Evolutionary conservation across 2,329 filamentous ascomycete species (phyloP), one percentile per base, ranked within the genome.

Genomic region (Cercospora beticola): DNA sequence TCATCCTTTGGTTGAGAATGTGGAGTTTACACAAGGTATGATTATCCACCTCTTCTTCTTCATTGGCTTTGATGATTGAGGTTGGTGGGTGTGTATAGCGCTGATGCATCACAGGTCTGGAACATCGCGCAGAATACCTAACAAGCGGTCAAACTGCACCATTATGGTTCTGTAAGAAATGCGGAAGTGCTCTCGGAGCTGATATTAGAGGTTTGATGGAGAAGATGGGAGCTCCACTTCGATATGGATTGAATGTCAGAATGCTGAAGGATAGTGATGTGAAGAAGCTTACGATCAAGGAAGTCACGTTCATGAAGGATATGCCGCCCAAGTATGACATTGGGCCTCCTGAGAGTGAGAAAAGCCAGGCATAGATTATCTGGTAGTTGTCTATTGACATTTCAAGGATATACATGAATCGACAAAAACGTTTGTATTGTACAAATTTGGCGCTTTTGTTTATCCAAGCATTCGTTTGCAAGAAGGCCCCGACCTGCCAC

Each of bases 111-210:
- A 14, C 14, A 40, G 56, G 74, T 9, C 33, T 70, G 28, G 71
- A 74, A 30, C 33, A 72, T 57, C 65, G 71, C 8, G 58, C 58
- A 16, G 65, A 72, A 28, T 77, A 77, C 59, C 59, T n/a, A 12
- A 65, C 62, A 5, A 74, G 66, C 9, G 56, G 54, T 10, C 73
- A 72, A 40, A 68, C 68, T 33, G 59, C 64, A 31, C 68, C 74
- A 21, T 71, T 74, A 40, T 75, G 68, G 68, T 72, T 76, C 52
- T 77, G 75, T 54, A 62, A 59, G 46, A 64, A 69, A 16, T 77
- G 74, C 64, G 71, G 70, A 5, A 70, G 68, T 62, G 63, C 68
- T 10, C 9, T 75, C 7, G 74, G 70, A 16, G 69, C 68, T n/a
- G 72, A 76, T 64, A 58, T 75, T 26, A 70, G 49, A 7, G 49